Percentiles rank a stretch among this genome's conserved stretches.
Evolutionary conservation across 495 filamentous ascomycete genomes (phyloP).

Genomic region (Talaromyces borbonicus): DNA sequence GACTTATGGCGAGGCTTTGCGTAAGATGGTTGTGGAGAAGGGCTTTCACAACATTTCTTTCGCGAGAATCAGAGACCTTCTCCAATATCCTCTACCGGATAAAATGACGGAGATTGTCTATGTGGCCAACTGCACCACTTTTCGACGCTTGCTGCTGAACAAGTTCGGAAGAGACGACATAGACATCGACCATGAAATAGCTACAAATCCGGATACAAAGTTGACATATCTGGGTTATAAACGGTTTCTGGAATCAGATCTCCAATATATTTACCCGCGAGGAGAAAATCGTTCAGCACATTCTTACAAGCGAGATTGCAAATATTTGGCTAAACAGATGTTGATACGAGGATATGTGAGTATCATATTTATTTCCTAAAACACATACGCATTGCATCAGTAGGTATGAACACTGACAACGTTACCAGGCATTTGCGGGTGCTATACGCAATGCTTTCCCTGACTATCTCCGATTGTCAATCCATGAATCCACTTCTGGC

Average conservation of each 20-base stretch:
- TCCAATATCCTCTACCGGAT: slow-evolving; percentile 22
- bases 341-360: slow-evolving; percentile 35
- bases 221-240: slow-evolving; percentile 40
- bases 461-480: neutral
- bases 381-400: neutral
- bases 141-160: slow-evolving; percentile 29
- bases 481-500: neutral
- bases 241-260: slow-evolving; percentile 36
- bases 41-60: slow-evolving; percentile 24
- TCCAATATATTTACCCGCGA: slow-evolving; percentile 30
- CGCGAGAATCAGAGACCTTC: slow-evolving; percentile 31
- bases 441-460: neutral
- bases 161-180: slow-evolving; percentile 22
- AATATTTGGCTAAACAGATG: slow-evolving; percentile 39
- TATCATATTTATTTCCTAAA: neutral
- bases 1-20: slow-evolving; percentile 40
- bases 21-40: slow-evolving; percentile 27
- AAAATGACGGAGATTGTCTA: slow-evolving; percentile 33
- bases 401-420: neutral
- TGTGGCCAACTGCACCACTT: slow-evolving; percentile 31
- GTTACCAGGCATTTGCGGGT: neutral
- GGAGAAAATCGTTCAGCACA: slow-evolving; percentile 25
- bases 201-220: slow-evolving; percentile 29
- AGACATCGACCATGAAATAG: slow-evolving; percentile 26
- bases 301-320: slow-evolving; percentile 31